Conservation (phyloP, 2,329 filamentous ascomycete species). For the Aspergillus calidoustus region DNA sequence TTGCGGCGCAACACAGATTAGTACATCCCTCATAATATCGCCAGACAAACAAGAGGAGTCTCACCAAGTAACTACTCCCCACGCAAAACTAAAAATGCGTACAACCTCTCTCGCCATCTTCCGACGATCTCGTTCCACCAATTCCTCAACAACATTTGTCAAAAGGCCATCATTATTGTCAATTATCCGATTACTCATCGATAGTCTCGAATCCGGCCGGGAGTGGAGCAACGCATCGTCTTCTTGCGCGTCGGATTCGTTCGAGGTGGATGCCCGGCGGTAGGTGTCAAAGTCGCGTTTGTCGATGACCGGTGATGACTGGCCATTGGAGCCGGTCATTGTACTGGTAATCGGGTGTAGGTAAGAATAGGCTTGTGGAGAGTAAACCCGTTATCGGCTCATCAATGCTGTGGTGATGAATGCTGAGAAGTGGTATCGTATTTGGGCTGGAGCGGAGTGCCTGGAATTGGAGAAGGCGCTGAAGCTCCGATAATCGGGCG, state of each 20-base stretch:
- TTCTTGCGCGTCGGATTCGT: slow-evolving; percentile 23
- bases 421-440: not conserved
- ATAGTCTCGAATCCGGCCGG: slow-evolving; percentile 28
- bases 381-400: not conserved
- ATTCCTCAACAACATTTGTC: slow-evolving; percentile 64
- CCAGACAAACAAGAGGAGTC: slow-evolving; percentile 13
- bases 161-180: slow-evolving; percentile 53
- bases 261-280: slow-evolving; percentile 35
- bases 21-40: not conserved
- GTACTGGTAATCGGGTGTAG: not conserved
- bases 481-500: not conserved
- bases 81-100: slow-evolving; percentile 62
- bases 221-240: slow-evolving; percentile 33
- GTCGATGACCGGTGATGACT: slow-evolving; percentile 39
- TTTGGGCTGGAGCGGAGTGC: not conserved
- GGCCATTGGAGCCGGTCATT: slow-evolving; percentile 33
- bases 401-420: not conserved
- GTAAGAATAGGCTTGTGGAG: not conserved
- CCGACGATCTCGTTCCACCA: slow-evolving; percentile 61
- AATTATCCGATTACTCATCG: slow-evolving; percentile 24
- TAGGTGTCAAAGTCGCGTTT: slow-evolving; percentile 54
- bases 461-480: not conserved
- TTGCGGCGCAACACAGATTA: slow-evolving; percentile 26
- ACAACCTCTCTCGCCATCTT: slow-evolving; percentile 58
- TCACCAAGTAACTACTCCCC: slow-evolving; percentile 64